A percentile compares a stretch with the other conserved stretches of the same genome.
Conservation (phyloP, 2,329 filamentous ascomycete species). For the Neoarthrinium moseri region DNA sequence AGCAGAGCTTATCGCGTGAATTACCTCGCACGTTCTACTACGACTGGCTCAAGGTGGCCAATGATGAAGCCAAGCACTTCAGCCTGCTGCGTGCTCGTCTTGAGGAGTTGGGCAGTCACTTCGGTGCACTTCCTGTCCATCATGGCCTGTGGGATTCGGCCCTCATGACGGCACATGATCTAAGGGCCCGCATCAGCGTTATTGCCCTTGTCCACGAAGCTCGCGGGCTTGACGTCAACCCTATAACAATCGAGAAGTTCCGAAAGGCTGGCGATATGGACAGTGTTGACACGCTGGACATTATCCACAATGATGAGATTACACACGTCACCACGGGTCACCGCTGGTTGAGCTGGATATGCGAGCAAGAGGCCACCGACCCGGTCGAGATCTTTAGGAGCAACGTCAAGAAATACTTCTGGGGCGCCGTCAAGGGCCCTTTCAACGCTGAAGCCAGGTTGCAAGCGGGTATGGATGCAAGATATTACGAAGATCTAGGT, state of each 20-base stretch:
- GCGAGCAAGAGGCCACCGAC: slow-evolving; percentile 40
- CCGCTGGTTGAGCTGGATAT: slow-evolving; percentile 46
- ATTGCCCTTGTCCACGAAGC: slow-evolving; percentile 47
- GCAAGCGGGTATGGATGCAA: slow-evolving; percentile 41
- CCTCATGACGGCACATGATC: slow-evolving; percentile 38
- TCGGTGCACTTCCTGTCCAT: slow-evolving; percentile 43
- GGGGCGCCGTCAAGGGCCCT: slow-evolving; percentile 39
- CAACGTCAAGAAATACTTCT: slow-evolving; percentile 41
- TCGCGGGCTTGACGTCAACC: slow-evolving; percentile 44
- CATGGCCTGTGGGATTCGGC: slow-evolving; percentile 45
- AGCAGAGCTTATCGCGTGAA: slow-evolving; percentile 17
- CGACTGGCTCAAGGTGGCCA: slow-evolving; percentile 47
- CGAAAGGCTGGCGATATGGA: slow-evolving; percentile 37
- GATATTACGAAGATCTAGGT: slow-evolving; percentile 36
- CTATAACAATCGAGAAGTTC: slow-evolving; percentile 46
- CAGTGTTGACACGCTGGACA: slow-evolving; percentile 37
- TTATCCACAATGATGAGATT: slow-evolving; percentile 48
- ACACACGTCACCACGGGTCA: slow-evolving; percentile 47
- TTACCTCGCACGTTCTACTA: slow-evolving; percentile 44
- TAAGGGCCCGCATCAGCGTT: slow-evolving; percentile 43
- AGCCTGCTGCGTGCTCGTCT: slow-evolving; percentile 41
- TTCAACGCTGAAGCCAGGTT: slow-evolving; percentile 42
- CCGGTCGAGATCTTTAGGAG: slow-evolving; percentile 41
- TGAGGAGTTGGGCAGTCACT: slow-evolving; percentile 42
- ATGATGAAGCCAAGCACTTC: slow-evolving; percentile 46